Conservation (phyloP, 2,329 filamentous ascomycete species). For the Onygena corvina region DNA sequence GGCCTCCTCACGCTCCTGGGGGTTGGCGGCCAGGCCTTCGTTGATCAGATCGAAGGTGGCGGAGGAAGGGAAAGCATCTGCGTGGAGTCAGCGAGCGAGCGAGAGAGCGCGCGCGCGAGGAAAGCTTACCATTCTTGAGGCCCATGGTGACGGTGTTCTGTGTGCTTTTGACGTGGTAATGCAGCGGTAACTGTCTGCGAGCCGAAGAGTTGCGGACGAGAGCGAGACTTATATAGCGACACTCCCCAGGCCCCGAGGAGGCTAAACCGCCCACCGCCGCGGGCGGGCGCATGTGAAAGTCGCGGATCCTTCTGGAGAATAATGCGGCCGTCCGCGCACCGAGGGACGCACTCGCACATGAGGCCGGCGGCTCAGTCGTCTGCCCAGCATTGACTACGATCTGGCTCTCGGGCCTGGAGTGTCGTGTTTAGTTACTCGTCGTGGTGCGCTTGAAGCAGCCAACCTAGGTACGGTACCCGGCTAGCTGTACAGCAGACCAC, state of each 20-base stretch:
- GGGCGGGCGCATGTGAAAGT: slow-evolving; percentile 20
- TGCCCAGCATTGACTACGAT: too few species aligned
- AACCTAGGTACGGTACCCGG: too few species aligned
- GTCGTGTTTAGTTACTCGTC: too few species aligned
- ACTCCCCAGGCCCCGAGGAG: background rate
- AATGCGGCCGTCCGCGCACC: too few species aligned
- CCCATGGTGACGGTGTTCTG: slow-evolving; percentile 44
- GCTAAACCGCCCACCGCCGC: background rate
- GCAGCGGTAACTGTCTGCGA: background rate
- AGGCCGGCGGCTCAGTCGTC: too few species aligned
- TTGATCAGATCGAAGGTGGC: slow-evolving; percentile 84
- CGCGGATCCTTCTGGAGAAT: too few species aligned
- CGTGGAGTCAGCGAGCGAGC: slow-evolving; percentile 5
- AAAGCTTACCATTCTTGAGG: slow-evolving; percentile 55
- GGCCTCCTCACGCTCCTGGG: slow-evolving; percentile 68
- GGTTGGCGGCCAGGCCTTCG: slow-evolving; percentile 52
- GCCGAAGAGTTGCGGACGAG: background rate
- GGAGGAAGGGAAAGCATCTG: slow-evolving; percentile 62
- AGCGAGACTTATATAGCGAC: background rate
- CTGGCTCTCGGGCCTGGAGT: too few species aligned
- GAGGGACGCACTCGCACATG: background rate
- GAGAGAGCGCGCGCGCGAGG: background rate
- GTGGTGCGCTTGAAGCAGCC: too few species aligned
- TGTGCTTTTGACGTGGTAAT: background rate
- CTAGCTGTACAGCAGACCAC: too few species aligned